These are phyloP conservation scores for Ceriops zippeliana DNA, from an alignment of 345 rosid genomes.

Conservation along the genomic window DNA sequence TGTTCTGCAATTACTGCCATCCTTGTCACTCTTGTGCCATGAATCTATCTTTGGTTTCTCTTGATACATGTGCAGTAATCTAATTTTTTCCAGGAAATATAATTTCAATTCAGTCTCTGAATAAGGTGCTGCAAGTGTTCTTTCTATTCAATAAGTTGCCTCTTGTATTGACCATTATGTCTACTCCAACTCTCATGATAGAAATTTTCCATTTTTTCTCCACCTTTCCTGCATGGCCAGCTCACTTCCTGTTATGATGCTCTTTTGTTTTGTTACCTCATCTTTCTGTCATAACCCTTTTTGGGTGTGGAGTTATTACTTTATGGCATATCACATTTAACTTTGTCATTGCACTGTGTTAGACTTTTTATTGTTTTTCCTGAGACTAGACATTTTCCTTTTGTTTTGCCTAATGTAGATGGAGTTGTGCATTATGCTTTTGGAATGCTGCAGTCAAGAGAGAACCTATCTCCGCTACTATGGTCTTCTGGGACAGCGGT, in stretches of 20 bases:
- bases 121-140: too few relatives aligned
- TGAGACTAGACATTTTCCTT: background rate
- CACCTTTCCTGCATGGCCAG: background rate
- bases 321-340: background rate
- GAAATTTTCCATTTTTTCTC: background rate
- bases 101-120: too few relatives aligned
- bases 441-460: conserved; percentile 96
- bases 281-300: too few relatives aligned
- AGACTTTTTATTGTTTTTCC: background rate
- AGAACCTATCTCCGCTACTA: conserved; percentile 92
- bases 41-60: background rate
- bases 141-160: too few relatives aligned
- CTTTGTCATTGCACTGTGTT: background rate
- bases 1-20: conserved; percentile 2
- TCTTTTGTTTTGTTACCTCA: background rate
- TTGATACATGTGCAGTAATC: too few relatives aligned
- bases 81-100: too few relatives aligned
- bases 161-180: too few relatives aligned
- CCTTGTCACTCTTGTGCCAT: background rate
- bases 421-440: conserved; percentile 89
- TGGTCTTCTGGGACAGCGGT: conserved; percentile 86
- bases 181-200: too few relatives aligned
- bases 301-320: too few relatives aligned
- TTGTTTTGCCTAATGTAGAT: conserved; percentile 50
- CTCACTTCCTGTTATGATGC: background rate